These are phyloP conservation scores for Tricholoma bakamatsutake DNA, from an alignment of 768 basidiomycete species.

Conservation along the genomic window DNA sequence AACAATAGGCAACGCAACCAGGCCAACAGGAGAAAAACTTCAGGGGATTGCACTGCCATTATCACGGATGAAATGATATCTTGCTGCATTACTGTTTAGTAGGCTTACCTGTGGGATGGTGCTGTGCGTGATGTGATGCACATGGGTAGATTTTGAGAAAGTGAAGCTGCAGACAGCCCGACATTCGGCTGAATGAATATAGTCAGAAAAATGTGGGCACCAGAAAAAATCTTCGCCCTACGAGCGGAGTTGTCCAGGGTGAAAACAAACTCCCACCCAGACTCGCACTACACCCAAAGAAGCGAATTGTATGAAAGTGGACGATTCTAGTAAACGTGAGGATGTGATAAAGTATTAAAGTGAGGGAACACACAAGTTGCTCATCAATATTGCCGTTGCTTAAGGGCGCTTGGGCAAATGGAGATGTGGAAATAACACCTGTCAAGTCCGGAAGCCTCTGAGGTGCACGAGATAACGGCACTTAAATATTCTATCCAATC, in stretches of 20 bases:
- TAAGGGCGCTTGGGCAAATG: not conserved
- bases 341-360: too few relatives aligned
- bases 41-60: constrained; percentile 21
- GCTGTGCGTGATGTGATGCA: not conserved
- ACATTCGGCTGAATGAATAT: not conserved
- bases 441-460: not conserved
- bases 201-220: not conserved
- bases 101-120: not conserved
- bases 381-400: not conserved
- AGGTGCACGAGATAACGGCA: not conserved
- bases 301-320: not conserved
- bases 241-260: constrained; percentile 5
- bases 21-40: constrained; percentile 30
- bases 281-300: not conserved
- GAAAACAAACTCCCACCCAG: constrained; percentile 1
- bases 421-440: not conserved
- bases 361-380: not conserved
- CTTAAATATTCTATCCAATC: constrained; percentile 1
- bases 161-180: not conserved
- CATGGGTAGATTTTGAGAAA: not conserved
- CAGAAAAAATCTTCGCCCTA: not conserved
- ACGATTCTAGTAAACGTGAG: not conserved
- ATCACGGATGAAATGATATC: not conserved
- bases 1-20: constrained; percentile 26
- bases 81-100: not conserved